phyloP scores from a whole-genome alignment of 345 rosid genomes.

The Hibiscus tridactylites region DNA sequence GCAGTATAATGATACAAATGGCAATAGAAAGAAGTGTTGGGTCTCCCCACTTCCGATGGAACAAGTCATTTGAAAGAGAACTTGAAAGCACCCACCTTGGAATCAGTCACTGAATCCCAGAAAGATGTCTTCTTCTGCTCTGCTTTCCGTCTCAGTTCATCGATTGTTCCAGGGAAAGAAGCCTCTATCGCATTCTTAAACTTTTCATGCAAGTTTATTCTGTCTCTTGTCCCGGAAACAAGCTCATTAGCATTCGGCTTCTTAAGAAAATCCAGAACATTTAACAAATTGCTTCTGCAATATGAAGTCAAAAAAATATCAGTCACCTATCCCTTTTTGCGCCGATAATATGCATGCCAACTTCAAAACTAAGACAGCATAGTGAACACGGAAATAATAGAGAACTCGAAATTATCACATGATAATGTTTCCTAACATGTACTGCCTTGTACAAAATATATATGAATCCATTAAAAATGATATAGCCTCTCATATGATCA shows the following conservation, averaged over 20 bases:
- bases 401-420: not conserved
- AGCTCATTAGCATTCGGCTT: constrained; percentile 76
- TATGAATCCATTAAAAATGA: too few relatives aligned
- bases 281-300: constrained; percentile 79
- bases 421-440: not conserved
- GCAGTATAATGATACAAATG: not conserved
- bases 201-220: constrained; percentile 67
- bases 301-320: not conserved
- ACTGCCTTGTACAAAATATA: not conserved
- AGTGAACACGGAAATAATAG: not conserved
- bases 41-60: not conserved
- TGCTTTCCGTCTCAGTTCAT: constrained; percentile 43
- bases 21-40: not conserved
- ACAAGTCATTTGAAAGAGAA: not conserved
- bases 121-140: constrained; percentile 29
- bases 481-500: not conserved
- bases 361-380: not conserved
- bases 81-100: constrained; percentile 1
- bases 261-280: constrained; percentile 77
- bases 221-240: constrained; percentile 81
- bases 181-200: constrained; percentile 63
- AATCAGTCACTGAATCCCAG: not conserved
- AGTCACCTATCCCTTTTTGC: not conserved
- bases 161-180: constrained; percentile 52
- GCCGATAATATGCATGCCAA: not conserved